These are phyloP conservation scores for Psilocybe azurescens DNA, from an alignment of 768 basidiomycete species.

Conservation along the genomic window DNA sequence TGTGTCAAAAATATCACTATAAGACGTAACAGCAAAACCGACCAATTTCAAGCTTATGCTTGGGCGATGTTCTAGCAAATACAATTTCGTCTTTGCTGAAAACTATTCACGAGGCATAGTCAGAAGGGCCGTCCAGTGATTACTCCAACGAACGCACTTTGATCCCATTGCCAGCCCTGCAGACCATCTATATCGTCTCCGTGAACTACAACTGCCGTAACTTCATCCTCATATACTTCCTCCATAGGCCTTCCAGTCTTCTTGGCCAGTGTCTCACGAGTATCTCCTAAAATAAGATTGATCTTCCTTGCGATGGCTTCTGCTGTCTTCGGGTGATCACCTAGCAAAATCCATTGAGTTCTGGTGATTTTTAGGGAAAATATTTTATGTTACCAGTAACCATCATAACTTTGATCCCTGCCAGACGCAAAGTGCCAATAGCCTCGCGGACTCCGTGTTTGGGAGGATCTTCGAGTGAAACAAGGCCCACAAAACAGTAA, in stretches of 20 bases:
- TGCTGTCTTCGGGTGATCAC: slow-evolving; percentile 76
- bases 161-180: slow-evolving; percentile 79
- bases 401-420: slow-evolving; percentile 82
- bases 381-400: slow-evolving; percentile 54
- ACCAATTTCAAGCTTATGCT: slow-evolving; percentile 79
- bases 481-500: slow-evolving; percentile 69
- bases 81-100: slow-evolving; percentile 74
- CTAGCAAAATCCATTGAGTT: slow-evolving; percentile 28
- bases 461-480: slow-evolving; percentile 73
- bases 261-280: slow-evolving; percentile 61
- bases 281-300: slow-evolving; percentile 70
- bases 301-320: slow-evolving; percentile 79
- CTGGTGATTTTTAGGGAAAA: background rate
- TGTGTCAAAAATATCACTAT: background rate
- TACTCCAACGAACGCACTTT: slow-evolving; percentile 47
- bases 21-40: slow-evolving; percentile 14
- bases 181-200: slow-evolving; percentile 70
- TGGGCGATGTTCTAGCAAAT: slow-evolving; percentile 73
- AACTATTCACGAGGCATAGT: slow-evolving; percentile 40
- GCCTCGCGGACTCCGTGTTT: slow-evolving; percentile 77
- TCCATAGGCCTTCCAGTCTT: slow-evolving; percentile 59
- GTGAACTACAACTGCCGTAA: slow-evolving; percentile 68
- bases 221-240: slow-evolving; percentile 72
- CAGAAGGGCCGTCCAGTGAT: slow-evolving; percentile 6
- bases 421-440: slow-evolving; percentile 70